Base-by-base conservation (phyloP, 2,329 filamentous ascomycete species). In the Stemphylium lycopersici region DNA sequence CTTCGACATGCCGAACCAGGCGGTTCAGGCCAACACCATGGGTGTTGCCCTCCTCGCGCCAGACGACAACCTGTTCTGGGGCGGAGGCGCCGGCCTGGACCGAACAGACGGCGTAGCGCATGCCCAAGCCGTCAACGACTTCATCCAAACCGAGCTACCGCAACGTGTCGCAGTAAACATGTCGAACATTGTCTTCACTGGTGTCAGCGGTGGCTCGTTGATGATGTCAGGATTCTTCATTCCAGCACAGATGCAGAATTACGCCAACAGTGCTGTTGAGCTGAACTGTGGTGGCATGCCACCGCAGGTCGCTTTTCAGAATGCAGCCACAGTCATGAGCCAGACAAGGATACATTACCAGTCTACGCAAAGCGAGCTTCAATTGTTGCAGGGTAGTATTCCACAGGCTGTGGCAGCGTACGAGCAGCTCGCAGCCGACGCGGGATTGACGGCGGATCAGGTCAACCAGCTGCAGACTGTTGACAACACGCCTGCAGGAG, bases 161-260 rank as follows among this genome's bases (percentile, higher is more conserved):
- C 75, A 82, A 53, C 74, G 83, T 39, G 78, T 85, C 6, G 79
- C 83, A 2, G 84, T 86, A 56, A 78, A 86, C 68, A 61, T 69
- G 20, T 74, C 72, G 33, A 77, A 81, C 37, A 80, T 86, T 43
- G 83, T 81, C 65, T 86, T 86, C 72, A 85, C 82, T 0, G 83
- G 84, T 13, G 83, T 86, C 0, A 81, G 78, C 4, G 84, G 84
- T 20, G 84, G 84, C 15, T 75, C 77, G 3, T 76, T 86, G 16
- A 71, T 84, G 29, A 78, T 86, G 31, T 78, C 76, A 1, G 83
- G 83, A 7, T 85, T 85, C 75, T 84, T 86, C 69, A 78, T 86
- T 56, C 84, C 84, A 4, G 79, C 79, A 0, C 83, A 83, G 60
- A 81, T 83, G 76, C 73, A 78, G 47, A 79, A 81, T 52, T 84